Conservation (phyloP, 169 alveolate species). For the Eimeria maxima region DNA sequence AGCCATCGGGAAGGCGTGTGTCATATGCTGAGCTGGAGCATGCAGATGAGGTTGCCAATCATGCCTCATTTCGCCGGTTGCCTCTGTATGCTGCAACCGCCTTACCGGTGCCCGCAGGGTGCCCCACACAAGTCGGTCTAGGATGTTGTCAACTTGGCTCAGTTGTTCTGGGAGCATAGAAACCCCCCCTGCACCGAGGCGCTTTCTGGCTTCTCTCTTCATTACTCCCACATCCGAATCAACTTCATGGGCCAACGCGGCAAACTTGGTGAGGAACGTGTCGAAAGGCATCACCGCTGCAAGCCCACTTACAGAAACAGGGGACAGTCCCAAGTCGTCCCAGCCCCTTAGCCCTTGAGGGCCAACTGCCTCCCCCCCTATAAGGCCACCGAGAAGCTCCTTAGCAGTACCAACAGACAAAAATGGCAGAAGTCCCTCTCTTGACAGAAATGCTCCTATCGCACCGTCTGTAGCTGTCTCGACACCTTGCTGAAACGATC, state of each 20-base stretch:
- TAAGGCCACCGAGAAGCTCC: constrained; percentile 45
- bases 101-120: constrained; percentile 1
- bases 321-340: constrained; percentile 57
- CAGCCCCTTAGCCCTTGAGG: constrained; percentile 22
- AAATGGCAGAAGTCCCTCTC: constrained; percentile 56
- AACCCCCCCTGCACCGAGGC: constrained; percentile 24
- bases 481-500: constrained; percentile 60
- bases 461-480: constrained; percentile 58
- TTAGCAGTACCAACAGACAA: constrained; percentile 32
- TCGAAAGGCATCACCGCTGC: constrained; percentile 59
- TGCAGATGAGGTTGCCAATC: background rate
- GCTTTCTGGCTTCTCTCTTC: constrained; percentile 48
- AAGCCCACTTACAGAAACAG: constrained; percentile 25
- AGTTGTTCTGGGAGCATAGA: constrained; percentile 46
- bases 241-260: constrained; percentile 39
- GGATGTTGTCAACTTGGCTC: constrained; percentile 7
- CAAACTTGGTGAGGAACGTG: constrained; percentile 39
- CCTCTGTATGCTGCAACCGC: constrained; percentile 38
- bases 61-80: background rate
- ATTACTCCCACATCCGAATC: constrained; percentile 44
- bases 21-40: background rate
- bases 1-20: background rate
- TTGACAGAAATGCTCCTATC: constrained; percentile 17
- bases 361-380: constrained; percentile 49
- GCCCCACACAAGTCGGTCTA: constrained; percentile 58